Conservation (phyloP, 805 yeast species). For the Vanderwaltozyma tropicalis region DNA sequence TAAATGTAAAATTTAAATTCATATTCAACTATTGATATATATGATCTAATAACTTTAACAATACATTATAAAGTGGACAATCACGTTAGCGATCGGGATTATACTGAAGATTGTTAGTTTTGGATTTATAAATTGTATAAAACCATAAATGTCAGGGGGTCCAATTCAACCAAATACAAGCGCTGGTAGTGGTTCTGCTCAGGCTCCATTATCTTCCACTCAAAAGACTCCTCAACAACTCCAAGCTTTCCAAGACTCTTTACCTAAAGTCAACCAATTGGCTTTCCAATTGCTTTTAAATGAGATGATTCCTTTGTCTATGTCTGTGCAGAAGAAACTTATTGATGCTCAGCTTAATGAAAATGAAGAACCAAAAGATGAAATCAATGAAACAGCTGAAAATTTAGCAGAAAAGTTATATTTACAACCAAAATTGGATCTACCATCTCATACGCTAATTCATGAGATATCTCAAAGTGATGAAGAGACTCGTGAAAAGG, state of each 20-base stretch:
- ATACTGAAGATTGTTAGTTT: too few relatives aligned
- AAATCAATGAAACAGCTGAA: constrained; percentile 5
- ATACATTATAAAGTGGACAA: too few relatives aligned
- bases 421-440: constrained; percentile 12
- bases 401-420: constrained; percentile 8
- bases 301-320: constrained; percentile 67
- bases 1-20: too few relatives aligned
- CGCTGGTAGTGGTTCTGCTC: not conserved
- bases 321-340: constrained; percentile 47
- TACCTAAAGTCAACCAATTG: constrained; percentile 40
- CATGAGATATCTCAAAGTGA: constrained; percentile 17
- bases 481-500: constrained; percentile 27
- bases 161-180: not conserved
- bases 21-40: too few relatives aligned
- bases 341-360: constrained; percentile 9
- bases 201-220: constrained; percentile 5
- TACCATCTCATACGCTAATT: constrained; percentile 23
- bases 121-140: too few relatives aligned
- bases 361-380: constrained; percentile 9
- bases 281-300: constrained; percentile 57
- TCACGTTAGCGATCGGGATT: too few relatives aligned
- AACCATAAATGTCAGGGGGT: not conserved
- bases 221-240: constrained; percentile 22
- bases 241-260: constrained; percentile 22
- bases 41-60: too few relatives aligned